Evolutionary conservation across 805 yeast species (phyloP).

Genomic region (Starmerella apis): DNA sequence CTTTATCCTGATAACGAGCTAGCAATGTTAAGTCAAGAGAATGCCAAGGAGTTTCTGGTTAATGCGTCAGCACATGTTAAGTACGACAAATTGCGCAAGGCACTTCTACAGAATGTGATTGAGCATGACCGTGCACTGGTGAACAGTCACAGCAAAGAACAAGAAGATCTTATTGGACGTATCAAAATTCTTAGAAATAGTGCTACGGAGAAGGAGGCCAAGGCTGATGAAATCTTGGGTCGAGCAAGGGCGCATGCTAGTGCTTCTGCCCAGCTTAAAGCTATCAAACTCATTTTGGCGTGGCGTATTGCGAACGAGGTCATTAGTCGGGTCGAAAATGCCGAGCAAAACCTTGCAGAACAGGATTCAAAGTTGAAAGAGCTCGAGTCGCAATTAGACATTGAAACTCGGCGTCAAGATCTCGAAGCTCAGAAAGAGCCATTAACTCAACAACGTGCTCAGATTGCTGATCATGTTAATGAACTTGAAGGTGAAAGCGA

Average conservation of each 20-base stretch:
- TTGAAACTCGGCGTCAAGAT: neutral
- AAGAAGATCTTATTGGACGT: slow-evolving; percentile 1
- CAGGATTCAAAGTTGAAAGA: neutral
- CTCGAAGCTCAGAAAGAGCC: neutral
- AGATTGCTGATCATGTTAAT: neutral
- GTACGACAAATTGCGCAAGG: slow-evolving; percentile 61
- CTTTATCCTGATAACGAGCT: slow-evolving; percentile 82
- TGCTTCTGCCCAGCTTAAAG: neutral
- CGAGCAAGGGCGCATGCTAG: slow-evolving; percentile 3
- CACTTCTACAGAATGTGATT: slow-evolving; percentile 31
- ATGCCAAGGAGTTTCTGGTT: slow-evolving; percentile 80
- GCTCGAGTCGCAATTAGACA: neutral
- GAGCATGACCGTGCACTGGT: slow-evolving; percentile 34
- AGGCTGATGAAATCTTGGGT: slow-evolving; percentile 1
- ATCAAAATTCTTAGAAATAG: neutral
- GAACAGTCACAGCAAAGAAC: slow-evolving; percentile 30
- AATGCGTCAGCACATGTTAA: slow-evolving; percentile 62
- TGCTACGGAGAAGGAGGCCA: neutral
- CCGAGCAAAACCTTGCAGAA: neutral
- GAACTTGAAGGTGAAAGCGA: slow-evolving; percentile 2
- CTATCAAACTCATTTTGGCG: slow-evolving; percentile 6
- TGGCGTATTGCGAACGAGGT: slow-evolving; percentile 4
- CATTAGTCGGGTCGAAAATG: neutral
- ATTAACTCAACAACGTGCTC: neutral
- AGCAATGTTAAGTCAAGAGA: slow-evolving; percentile 87